Conservation (phyloP, 176 grass and related monocot genomes). For the Tillandsia fasciculata region DNA sequence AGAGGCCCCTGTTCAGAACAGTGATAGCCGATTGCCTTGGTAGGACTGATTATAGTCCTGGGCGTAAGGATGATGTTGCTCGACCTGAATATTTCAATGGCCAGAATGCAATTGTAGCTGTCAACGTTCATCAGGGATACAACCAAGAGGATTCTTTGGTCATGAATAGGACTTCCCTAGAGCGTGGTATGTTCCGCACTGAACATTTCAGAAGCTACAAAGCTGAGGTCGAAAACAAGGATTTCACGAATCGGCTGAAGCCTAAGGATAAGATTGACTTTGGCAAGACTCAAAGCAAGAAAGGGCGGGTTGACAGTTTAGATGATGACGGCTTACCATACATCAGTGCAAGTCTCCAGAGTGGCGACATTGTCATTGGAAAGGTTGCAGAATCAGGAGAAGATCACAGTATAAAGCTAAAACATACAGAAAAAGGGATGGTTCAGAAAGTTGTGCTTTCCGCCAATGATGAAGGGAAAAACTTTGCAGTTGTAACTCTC, state of each 20-base stretch:
- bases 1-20: constrained; percentile 89
- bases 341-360: constrained; percentile 82
- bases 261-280: constrained; percentile 72
- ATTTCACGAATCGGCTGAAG: constrained; percentile 38
- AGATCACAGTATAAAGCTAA: constrained; percentile 81
- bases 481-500: constrained; percentile 79
- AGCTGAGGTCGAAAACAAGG: constrained; percentile 77
- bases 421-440: constrained; percentile 96
- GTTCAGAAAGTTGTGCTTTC: constrained; percentile 87
- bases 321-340: constrained; percentile 94
- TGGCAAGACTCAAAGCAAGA: constrained; percentile 89
- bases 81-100: constrained; percentile 91
- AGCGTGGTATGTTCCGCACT: constrained; percentile 86
- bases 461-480: constrained; percentile 90
- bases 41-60: constrained; percentile 41
- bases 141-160: constrained; percentile 98
- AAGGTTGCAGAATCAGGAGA: constrained; percentile 82
- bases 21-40: constrained; percentile 67
- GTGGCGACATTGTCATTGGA: constrained; percentile 83
- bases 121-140: constrained; percentile 95
- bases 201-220: constrained; percentile 86
- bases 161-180: constrained; percentile 92
- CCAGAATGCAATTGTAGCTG: constrained; percentile 91
- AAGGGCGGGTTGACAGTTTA: constrained; percentile 78
- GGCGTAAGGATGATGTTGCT: constrained; percentile 45